Base-by-base conservation (phyloP, 2,329 filamentous ascomycete species). In the Helminthosporium solani region DNA sequence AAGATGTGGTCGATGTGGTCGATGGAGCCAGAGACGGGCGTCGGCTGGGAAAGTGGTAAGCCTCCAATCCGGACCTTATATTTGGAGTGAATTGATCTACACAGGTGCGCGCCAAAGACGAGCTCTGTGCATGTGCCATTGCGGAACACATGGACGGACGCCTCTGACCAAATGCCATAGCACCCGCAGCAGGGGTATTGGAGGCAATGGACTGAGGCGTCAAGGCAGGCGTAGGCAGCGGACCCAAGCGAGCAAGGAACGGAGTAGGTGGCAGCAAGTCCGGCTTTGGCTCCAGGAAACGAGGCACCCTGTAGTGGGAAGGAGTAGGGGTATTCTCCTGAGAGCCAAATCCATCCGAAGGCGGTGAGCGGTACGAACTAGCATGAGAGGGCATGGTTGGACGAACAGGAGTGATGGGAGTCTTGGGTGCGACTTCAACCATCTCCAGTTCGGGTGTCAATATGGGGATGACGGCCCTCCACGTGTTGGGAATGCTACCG, bases 101-200 rank as follows among this genome's bases (percentile, higher is more conserved):
- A 45, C 75, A 78, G 33, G 78, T 79, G 58, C 81, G 78, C 60
- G 77, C 75, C 60, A 80, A 63, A 54, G 76, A 77, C 55, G 73
- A 73, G 55, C 71, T 79, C 61, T 82, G 78, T 45, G 75, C 77
- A 61, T 80, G 75, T 48, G 77, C 75, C 78, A 84, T 81, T 46
- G 79, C 80, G 42, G 75, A 72, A 66, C 77, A 76, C 69, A 84
- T 81, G 31, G 81, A 83, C 34, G 80, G 75, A 47, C 78, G 73
- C 47, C 78, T 74, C 47, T 74, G 72, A 51, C 70, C 67, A 45
- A 72, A 72, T 50, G 73, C 70, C 56, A 72, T 69, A 58, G 70
- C 73, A 79, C 80, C 78, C 80, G 70, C 80, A 70, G 80, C 80
- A 82, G 82, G 80, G 79, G 80, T 81, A 68, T 68, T 74, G 54